Evolutionary conservation across 345 rosid genomes (phyloP).

Genomic region (thale cress (Arabidopsis thaliana)): DNA sequence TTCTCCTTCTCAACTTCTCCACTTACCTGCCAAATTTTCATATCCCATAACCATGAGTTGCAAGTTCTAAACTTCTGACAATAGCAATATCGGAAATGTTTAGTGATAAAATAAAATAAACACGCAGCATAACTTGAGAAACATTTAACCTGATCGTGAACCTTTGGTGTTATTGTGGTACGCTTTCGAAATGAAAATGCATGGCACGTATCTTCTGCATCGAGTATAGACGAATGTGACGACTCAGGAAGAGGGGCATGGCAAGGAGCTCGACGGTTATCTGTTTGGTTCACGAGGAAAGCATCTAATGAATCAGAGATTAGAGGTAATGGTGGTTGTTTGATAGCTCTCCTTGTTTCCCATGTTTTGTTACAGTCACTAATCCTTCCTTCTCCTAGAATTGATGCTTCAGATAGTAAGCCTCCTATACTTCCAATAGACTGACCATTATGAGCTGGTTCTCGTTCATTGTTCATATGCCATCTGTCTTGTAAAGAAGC

Average conservation of each 20-base stretch:
- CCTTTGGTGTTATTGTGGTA: slow-evolving; percentile 39
- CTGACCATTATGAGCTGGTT: slow-evolving; percentile 46
- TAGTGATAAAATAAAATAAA: background rate
- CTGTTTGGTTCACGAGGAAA: slow-evolving; percentile 56
- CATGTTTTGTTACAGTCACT: slow-evolving; percentile 31
- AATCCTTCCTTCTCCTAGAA: slow-evolving; percentile 20
- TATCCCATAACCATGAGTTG: background rate
- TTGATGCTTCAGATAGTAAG: slow-evolving; percentile 29
- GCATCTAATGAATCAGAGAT: slow-evolving; percentile 80
- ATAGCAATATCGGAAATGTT: background rate
- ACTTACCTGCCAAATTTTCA: slow-evolving; percentile 49
- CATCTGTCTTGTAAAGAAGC: slow-evolving; percentile 67
- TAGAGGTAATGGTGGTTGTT: slow-evolving; percentile 56
- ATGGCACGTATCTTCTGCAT: slow-evolving; percentile 95
- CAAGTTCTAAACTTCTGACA: slow-evolving; percentile 19
- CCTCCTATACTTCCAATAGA: slow-evolving; percentile 21
- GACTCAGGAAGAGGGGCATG: slow-evolving; percentile 46
- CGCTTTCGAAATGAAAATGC: slow-evolving; percentile 66
- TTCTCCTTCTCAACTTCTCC: slow-evolving; percentile 45
- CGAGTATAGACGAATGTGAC: slow-evolving; percentile 67
- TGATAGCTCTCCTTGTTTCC: slow-evolving; percentile 16
- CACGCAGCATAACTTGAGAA: background rate
- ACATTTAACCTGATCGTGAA: slow-evolving; percentile 30
- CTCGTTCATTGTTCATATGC: slow-evolving; percentile 35
- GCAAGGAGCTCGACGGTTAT: slow-evolving; percentile 49